These are phyloP conservation scores for Cutaneotrichosporon sp. DNA, from an alignment of 1,284 basidiomycete species.

Conservation along the genomic window DNA sequence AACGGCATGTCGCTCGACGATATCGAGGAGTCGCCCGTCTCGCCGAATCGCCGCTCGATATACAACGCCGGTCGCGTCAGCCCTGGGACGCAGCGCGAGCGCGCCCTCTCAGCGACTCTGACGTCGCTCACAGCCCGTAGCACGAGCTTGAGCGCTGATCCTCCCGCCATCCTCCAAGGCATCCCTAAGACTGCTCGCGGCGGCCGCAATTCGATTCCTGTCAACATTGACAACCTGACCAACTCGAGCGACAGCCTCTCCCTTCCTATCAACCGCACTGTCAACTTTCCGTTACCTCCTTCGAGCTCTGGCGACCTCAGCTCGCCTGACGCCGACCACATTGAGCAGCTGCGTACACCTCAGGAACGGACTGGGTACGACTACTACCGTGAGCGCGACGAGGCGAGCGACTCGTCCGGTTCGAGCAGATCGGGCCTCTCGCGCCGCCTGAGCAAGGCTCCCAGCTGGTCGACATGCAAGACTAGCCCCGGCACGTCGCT, in stretches of 20 bases:
- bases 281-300: conserved; percentile 30
- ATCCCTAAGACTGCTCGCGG: neutral
- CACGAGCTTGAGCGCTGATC: neutral
- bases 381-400: conserved; percentile 6
- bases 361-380: conserved; percentile 15
- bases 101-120: conserved; percentile 20
- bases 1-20: conserved; percentile 15
- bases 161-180: neutral
- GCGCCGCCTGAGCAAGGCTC: conserved; percentile 19
- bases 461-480: conserved; percentile 25
- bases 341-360: conserved; percentile 29
- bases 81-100: conserved; percentile 11
- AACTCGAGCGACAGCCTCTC: conserved; percentile 25
- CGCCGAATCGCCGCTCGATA: neutral
- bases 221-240: conserved; percentile 28
- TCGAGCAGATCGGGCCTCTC: neutral
- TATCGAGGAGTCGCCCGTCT: conserved; percentile 15
- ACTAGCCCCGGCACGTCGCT: conserved; percentile 15
- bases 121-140: conserved; percentile 14
- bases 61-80: neutral
- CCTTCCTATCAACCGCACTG: conserved; percentile 11
- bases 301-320: conserved; percentile 23
- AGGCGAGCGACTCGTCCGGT: conserved; percentile 14
- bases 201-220: conserved; percentile 17
- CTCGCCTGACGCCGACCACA: conserved; percentile 25